Conservation (phyloP, 1,284 basidiomycete species). For the Boletus albobrunnescens region DNA sequence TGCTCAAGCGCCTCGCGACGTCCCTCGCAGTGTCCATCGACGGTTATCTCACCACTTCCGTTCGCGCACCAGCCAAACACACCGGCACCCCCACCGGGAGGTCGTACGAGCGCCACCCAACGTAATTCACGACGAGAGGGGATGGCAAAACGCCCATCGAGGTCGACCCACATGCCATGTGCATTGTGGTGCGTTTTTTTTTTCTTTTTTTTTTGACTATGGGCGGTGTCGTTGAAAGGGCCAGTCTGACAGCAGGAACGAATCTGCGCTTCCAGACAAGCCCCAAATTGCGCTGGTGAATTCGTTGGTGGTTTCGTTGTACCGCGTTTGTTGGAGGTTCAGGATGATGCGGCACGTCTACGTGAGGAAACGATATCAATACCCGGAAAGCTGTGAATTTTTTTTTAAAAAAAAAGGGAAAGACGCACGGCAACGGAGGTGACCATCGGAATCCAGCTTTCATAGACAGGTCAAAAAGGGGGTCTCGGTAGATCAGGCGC, state of each 20-base stretch:
- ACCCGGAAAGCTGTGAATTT: no score
- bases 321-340: slow-evolving; percentile 15
- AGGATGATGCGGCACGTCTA: slow-evolving; percentile 25
- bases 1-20: no score
- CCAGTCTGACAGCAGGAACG: slow-evolving; percentile 10
- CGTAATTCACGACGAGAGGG: not conserved
- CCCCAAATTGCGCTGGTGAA: slow-evolving; percentile 20
- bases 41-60: no score
- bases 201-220: no score
- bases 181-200: no score
- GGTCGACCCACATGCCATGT: not conserved
- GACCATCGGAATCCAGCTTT: slow-evolving; percentile 22
- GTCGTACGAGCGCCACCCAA: no score
- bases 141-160: not conserved
- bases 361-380: not conserved
- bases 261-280: slow-evolving; percentile 16
- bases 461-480: not conserved
- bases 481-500: not conserved
- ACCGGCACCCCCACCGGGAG: no score
- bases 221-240: not conserved
- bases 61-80: no score
- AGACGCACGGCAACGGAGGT: slow-evolving; percentile 18
- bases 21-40: no score
- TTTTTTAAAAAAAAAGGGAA: not conserved
- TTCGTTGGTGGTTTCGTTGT: not conserved